These are phyloP conservation scores for Suhomyces atakaporum DNA, from an alignment of 1,139 yeast species.

Conservation along the genomic window DNA sequence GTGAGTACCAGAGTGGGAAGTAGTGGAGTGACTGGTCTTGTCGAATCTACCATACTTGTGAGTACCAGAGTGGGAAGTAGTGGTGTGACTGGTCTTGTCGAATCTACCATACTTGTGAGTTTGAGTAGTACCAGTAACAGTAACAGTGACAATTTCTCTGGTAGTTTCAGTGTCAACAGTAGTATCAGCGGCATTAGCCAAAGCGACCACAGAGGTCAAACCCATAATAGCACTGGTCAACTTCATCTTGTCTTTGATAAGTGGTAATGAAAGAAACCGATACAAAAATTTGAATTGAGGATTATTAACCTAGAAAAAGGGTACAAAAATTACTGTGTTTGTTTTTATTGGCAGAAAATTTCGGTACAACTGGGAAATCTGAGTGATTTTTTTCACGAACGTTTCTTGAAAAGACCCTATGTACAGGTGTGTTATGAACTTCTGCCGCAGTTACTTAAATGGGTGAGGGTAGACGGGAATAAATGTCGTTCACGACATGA, in stretches of 20 bases:
- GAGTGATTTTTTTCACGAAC: slow-evolving; percentile 9
- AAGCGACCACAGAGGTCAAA: slow-evolving; percentile 23
- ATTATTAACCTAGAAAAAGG: background rate
- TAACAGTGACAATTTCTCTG: slow-evolving; percentile 28
- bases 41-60: slow-evolving; percentile 43
- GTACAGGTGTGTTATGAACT: slow-evolving; percentile 9
- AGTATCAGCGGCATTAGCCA: slow-evolving; percentile 26
- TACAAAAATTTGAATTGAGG: slow-evolving; percentile 1
- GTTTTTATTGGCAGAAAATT: slow-evolving; percentile 13
- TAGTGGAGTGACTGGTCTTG: slow-evolving; percentile 35
- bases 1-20: slow-evolving; percentile 43
- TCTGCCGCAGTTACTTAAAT: slow-evolving; percentile 3
- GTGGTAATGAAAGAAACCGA: slow-evolving; percentile 6
- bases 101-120: slow-evolving; percentile 54
- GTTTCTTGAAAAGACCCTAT: slow-evolving; percentile 1
- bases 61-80: slow-evolving; percentile 37
- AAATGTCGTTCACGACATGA: slow-evolving; percentile 6
- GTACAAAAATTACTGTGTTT: slow-evolving; percentile 9
- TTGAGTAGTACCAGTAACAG: slow-evolving; percentile 25
- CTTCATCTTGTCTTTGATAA: slow-evolving; percentile 20
- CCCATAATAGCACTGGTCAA: slow-evolving; percentile 25
- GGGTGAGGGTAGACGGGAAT: slow-evolving; percentile 2
- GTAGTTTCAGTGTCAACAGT: too few relatives aligned
- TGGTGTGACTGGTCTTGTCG: slow-evolving; percentile 46
- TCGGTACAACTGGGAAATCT: slow-evolving; percentile 11